A percentile compares a stretch with the other conserved stretches of the same genome.
Conservation (phyloP, 331 rosid genomes). For the Prunus yedoensis region DNA sequence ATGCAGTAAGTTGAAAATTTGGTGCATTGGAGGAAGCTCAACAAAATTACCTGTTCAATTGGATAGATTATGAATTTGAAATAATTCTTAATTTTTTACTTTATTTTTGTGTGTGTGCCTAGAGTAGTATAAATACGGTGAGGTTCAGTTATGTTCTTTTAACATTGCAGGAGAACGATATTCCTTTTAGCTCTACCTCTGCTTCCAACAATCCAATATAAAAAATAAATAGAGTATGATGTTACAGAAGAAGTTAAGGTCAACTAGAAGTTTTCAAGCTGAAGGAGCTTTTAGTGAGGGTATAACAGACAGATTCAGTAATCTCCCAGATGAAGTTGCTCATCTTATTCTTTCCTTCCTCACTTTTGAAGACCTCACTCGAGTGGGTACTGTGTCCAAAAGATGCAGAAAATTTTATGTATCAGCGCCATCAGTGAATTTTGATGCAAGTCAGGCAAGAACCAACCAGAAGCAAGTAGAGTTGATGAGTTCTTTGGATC, state of each 20-base stretch:
- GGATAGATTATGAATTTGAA: no score
- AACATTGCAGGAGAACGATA: background rate
- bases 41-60: no score
- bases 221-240: no score
- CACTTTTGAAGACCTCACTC: background rate
- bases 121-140: no score
- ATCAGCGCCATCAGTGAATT: background rate
- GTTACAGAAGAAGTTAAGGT: background rate
- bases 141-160: no score
- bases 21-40: no score
- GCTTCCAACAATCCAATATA: background rate
- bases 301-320: background rate
- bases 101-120: no score
- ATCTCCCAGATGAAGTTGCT: slow-evolving; percentile 4
- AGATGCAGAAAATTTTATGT: background rate
- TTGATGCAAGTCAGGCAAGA: background rate
- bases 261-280: background rate
- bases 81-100: no score
- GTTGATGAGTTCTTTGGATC: slow-evolving; percentile 6
- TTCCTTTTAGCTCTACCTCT: background rate
- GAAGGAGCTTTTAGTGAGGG: background rate
- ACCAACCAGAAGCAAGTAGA: background rate
- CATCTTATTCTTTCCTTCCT: slow-evolving; percentile 13
- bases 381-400: background rate
- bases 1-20: no score